Evolutionary conservation across 2,329 filamentous ascomycete species (phyloP), one percentile per base, ranked within the genome.

Genomic region (Rhinocladiella similis): DNA sequence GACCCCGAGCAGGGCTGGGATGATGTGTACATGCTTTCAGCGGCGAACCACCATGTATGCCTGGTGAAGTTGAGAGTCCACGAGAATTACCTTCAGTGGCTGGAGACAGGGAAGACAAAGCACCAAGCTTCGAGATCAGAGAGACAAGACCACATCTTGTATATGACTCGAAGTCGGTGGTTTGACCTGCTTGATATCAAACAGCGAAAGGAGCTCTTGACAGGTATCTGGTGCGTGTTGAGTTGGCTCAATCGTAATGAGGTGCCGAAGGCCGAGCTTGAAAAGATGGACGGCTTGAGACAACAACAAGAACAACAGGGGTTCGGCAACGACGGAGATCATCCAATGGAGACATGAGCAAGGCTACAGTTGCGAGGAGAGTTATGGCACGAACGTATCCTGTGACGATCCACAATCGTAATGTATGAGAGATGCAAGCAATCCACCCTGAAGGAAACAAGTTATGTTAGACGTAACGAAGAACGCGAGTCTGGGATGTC

Each of bases 41-140:
- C 53, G 3, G 60, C 42, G 60, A 85, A 85, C 67, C 83, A 85
- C 69, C 84, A 87, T 63, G 74, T 86, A 59, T 78, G 80, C 54
- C 77, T 87, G 47, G 67, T 86, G 50, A 82, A 81, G 62, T 72
- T 86, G 47, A 80, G 77, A 29, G 75, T 86, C 43, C 83, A 85
- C 66, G 70, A 72, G 20, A 72, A 75, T 18, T 86, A 86, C 66
- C 66, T 84, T 33, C 76, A 80, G n/a, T 78, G 78, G 61, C 70
- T 86, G 38, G 76, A 74, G 10, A 72, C 72, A 3, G 82, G 80
- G 6, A 65, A 66, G 14, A 70, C 25, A 4, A 27, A 50, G n/a
- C 36, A 16, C 5, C 18, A 35, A 22, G n/a, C 16, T 10, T 16
- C 14, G 16, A 42, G 10, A 5, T 50, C 38, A 22, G 39, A 53